Evolutionary conservation across 2,329 filamentous ascomycete genomes (phyloP), one percentile per base, ranked within the genome.

Genomic region (Xylaria arbuscula): DNA sequence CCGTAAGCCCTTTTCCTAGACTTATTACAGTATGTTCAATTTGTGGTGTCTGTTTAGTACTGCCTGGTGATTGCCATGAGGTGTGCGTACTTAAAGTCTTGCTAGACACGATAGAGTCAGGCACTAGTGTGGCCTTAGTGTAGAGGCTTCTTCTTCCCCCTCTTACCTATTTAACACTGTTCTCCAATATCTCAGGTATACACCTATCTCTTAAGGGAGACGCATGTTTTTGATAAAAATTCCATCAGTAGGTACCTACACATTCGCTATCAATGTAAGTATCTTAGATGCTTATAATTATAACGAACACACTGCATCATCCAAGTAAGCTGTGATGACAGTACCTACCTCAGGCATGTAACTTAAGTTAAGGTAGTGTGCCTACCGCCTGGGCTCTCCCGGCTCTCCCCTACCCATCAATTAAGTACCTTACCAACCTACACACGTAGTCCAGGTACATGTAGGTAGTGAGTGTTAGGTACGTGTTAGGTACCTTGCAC

Each of bases 301-400:
- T 19, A n/a, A 11, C 5, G 13, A 51, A 10, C 36, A 54, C 32
- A 9, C 24, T 53, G 24, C 50, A 22, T 53, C 15, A 32, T 15
- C 15, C 22, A 55, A 38, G 51, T 55, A 55, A 34, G 51, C 36
- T 36, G 28, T n/a, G 11, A n/a, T 4, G 9, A n/a, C 32, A n/a
- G 24, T 34, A 51, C 48, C 48, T 51, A 51, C 22, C 11, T 28
- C 7, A 51, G 11, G 24, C 19, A 51, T 17, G 40, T 45, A 45
- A 3, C 15, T 17, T 45, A 45, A 5, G 5, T 15, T 17, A 45
- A 6, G 40, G 40, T 7, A 45, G 15, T 51, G 7, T 24, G 24
- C 48, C 48, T 51, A 13, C 40, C 40, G 58, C 15, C 53, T 62
- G 40, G 36, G 9, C 13, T 50, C 61, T 67, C n/a, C 60, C 60